phyloP scores from a whole-genome alignment of 1,284 basidiomycete species.

The Rhodofomes roseus region DNA sequence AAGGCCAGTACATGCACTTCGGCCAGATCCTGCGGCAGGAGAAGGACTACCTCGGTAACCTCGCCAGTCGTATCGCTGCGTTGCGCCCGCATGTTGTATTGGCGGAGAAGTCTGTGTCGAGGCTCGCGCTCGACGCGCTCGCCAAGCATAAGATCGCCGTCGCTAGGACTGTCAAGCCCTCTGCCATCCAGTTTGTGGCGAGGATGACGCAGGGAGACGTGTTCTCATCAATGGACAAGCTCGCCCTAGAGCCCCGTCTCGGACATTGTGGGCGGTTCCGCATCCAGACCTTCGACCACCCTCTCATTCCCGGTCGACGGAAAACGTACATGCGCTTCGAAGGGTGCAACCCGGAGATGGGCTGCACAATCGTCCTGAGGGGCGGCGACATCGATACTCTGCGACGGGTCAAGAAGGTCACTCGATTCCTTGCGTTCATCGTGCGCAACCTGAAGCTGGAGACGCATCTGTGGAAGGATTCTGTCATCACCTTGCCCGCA shows the following conservation, averaged over 20 bases:
- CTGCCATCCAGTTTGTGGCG: constrained; percentile 84
- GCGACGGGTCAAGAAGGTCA: constrained; percentile 86
- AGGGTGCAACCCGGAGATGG: constrained; percentile 88
- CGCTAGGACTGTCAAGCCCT: constrained; percentile 85
- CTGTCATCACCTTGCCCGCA: constrained; percentile 76
- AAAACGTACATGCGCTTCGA: constrained; percentile 99
- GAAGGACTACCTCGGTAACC: constrained; percentile 88
- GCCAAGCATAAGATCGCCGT: constrained; percentile 88
- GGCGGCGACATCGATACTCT: constrained; percentile 85
- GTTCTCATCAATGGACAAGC: constrained; percentile 92
- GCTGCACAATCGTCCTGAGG: constrained; percentile 90
- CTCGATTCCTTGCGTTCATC: constrained; percentile 88
- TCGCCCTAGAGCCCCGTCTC: constrained; percentile 86
- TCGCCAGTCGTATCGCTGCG: constrained; percentile 87
- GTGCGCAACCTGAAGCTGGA: constrained; percentile 93
- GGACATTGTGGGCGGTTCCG: constrained; percentile 89
- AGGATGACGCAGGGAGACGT: constrained; percentile 95
- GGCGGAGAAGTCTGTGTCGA: constrained; percentile 89
- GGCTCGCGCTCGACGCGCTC: constrained; percentile 89
- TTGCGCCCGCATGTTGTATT: constrained; percentile 91
- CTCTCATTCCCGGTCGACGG: constrained; percentile 82
- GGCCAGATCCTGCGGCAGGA: constrained; percentile 93
- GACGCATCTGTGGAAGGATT: constrained; percentile 93
- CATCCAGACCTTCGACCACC: constrained; percentile 93
- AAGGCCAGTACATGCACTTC: constrained; percentile 93